Conservation (phyloP, 148 eudicot species). For the Cornus controversa region DNA sequence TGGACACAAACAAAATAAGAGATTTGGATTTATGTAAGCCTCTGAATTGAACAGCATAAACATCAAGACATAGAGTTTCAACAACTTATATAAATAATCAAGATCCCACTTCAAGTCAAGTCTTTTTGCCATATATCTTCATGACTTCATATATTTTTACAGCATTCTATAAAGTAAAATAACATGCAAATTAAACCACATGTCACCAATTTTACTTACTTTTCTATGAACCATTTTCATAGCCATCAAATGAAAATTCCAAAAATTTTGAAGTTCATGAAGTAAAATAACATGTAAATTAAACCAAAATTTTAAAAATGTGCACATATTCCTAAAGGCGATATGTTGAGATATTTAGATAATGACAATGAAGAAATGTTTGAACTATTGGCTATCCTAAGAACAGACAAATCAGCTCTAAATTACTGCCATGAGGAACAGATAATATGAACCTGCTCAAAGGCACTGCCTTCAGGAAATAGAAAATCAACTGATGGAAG, state of each 20-base stretch:
- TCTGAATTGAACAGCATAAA: not conserved
- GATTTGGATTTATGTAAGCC: not conserved
- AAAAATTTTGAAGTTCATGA: too few relatives aligned
- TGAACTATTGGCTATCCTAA: not conserved
- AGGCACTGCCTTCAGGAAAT: not conserved
- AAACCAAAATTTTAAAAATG: too few relatives aligned
- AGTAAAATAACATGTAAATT: too few relatives aligned
- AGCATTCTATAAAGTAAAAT: not conserved
- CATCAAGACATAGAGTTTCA: not conserved
- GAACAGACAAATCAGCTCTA: not conserved
- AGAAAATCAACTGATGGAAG: not conserved
- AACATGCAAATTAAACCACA: not conserved
- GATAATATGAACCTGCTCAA: not conserved
- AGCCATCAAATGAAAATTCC: too few relatives aligned
- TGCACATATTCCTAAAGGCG: too few relatives aligned
- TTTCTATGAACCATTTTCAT: too few relatives aligned
- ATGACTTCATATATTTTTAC: slow-evolving; percentile 4
- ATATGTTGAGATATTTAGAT: too few relatives aligned
- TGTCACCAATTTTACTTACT: not conserved
- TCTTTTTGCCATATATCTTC: not conserved
- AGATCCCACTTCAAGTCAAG: not conserved
- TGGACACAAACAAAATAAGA: not conserved
- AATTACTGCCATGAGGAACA: not conserved
- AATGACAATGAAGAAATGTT: too few relatives aligned
- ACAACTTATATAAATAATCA: not conserved